Percentiles rank a stretch among this genome's conserved stretches.
phyloP scores from a whole-genome alignment of 208 protist species.

The Blastocrithidia nonstop region DNA sequence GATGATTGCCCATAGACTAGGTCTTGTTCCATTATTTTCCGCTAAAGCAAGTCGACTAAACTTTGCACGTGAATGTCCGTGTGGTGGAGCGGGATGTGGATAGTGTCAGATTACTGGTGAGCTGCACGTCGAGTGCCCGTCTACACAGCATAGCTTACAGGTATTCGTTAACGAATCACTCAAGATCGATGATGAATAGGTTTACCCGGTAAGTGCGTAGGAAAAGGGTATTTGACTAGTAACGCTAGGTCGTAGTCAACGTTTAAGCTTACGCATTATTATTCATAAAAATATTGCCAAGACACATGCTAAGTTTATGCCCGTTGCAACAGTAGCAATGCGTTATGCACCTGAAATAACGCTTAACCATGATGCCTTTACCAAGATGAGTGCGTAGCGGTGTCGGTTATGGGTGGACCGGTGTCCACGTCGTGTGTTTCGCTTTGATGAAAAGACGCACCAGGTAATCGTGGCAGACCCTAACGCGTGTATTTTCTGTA shows the following conservation, averaged over 20 bases:
- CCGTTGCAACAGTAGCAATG: slow-evolving; percentile 87
- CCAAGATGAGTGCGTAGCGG: slow-evolving; percentile 39
- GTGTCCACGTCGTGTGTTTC: slow-evolving; percentile 84
- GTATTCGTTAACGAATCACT: slow-evolving; percentile 70
- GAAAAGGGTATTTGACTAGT: slow-evolving; percentile 76
- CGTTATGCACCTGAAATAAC: slow-evolving; percentile 86
- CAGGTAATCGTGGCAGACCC: slow-evolving; percentile 58
- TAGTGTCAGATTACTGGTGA: slow-evolving; percentile 80
- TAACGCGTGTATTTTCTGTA: slow-evolving; percentile 85
- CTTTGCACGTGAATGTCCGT: slow-evolving; percentile 73
- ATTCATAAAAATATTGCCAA: slow-evolving; percentile 95
- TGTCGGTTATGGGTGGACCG: slow-evolving; percentile 71
- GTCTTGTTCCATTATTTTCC: slow-evolving; percentile 93
- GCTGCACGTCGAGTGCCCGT: slow-evolving; percentile 63
- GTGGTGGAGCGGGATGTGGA: slow-evolving; percentile 53
- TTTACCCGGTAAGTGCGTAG: slow-evolving; percentile 70
- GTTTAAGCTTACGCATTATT: slow-evolving; percentile 53
- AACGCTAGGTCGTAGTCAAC: slow-evolving; percentile 75
- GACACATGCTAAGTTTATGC: slow-evolving; percentile 97
- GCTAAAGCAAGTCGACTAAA: slow-evolving; percentile 73
- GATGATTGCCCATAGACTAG: slow-evolving; percentile 97
- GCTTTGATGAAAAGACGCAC: slow-evolving; percentile 37
- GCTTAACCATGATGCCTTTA: slow-evolving; percentile 79
- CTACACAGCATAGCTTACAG: slow-evolving; percentile 53
- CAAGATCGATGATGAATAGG: slow-evolving; percentile 55